Evolutionary conservation across 306 rosid species (phyloP).

Genomic region (Prunus davidiana): DNA sequence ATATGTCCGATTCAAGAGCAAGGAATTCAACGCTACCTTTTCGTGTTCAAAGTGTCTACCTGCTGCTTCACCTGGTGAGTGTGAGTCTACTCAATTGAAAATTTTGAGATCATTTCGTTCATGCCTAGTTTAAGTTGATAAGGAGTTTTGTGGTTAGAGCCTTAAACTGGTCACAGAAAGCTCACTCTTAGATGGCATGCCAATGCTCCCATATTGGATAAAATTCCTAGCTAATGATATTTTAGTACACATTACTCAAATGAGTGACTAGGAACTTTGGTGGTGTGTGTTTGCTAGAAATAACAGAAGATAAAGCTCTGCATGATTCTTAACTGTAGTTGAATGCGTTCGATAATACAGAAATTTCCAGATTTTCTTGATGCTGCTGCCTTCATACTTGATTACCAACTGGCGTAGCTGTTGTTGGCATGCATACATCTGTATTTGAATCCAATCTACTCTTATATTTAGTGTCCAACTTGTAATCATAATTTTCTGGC

Average conservation of each 20-base stretch:
- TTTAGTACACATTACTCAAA: neutral
- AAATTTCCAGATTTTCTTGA: neutral
- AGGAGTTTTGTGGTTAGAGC: neutral
- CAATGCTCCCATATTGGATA: neutral
- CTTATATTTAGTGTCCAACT: neutral
- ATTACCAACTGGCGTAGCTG: neutral
- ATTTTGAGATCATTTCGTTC: neutral
- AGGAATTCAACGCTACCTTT: slow-evolving; percentile 72
- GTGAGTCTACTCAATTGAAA: slow-evolving; percentile 6
- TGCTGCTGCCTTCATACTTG: neutral
- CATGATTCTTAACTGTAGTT: neutral
- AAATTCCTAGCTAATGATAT: neutral
- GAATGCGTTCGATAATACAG: neutral
- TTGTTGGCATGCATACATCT: neutral
- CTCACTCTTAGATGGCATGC: neutral
- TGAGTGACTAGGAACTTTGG: neutral
- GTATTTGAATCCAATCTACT: neutral
- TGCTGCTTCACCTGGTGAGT: slow-evolving; percentile 49
- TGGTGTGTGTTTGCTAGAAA: neutral
- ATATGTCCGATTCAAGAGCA: slow-evolving; percentile 47
- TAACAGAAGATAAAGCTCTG: neutral
- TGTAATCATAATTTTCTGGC: slow-evolving; percentile 10
- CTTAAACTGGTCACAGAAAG: neutral
- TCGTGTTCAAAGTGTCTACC: slow-evolving; percentile 54
- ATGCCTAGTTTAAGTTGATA: neutral